A percentile compares a stretch with the other conserved stretches of the same genome.
phyloP scores from a whole-genome alignment of 805 yeast species.

The Saccharomycopsis javanensis region DNA sequence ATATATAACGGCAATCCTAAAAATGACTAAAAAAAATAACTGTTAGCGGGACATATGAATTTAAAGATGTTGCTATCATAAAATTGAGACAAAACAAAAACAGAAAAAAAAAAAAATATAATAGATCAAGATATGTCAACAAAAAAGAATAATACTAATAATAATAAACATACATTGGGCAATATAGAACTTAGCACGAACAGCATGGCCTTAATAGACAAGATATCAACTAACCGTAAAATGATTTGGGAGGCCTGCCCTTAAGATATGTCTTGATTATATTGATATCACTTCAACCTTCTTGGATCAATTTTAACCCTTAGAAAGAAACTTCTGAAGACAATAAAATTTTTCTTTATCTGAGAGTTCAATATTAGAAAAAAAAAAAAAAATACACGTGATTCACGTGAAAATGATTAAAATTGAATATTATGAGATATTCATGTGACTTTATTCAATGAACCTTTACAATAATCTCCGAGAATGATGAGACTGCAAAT shows the following conservation, averaged over 20 bases:
- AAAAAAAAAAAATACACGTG: neutral
- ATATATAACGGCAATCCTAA: constrained; percentile 72
- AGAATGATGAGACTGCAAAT: too few species aligned
- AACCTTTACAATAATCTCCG: too few species aligned
- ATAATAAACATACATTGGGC: neutral
- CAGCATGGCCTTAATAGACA: neutral
- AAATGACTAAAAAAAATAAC: constrained; percentile 37
- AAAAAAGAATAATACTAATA: neutral
- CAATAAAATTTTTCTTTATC: neutral
- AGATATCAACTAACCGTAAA: neutral
- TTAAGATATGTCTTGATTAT: too few species aligned
- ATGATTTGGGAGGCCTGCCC: too few species aligned
- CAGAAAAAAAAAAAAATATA: neutral
- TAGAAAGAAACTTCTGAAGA: neutral
- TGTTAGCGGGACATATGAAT: neutral
- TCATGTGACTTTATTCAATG: too few species aligned
- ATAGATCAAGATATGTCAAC: neutral
- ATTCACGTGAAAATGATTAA: neutral
- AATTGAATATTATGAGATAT: too few species aligned
- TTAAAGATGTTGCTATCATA: neutral
- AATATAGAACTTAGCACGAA: neutral
- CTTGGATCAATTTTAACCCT: too few species aligned
- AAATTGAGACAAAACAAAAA: neutral
- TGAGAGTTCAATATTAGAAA: too few species aligned
- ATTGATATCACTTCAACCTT: too few species aligned